Conservation (phyloP, 1,139 yeast genomes). For the Waltiozyma sp. region DNA sequence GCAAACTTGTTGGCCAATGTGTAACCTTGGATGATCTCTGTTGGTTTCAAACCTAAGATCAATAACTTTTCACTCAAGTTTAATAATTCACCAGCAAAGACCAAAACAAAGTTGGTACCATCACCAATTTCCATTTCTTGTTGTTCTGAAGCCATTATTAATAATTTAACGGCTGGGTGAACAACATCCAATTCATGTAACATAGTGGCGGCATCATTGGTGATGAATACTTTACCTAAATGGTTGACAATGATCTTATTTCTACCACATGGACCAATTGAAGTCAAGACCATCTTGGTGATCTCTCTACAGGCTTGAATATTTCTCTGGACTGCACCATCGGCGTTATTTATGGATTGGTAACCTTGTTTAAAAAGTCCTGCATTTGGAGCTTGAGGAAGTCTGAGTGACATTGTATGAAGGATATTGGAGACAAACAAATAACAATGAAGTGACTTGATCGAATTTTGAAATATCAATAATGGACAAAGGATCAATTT, state of each 20-base stretch:
- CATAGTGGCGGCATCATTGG: slow-evolving; percentile 97
- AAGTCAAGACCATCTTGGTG: slow-evolving; percentile 81
- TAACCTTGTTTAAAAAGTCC: slow-evolving; percentile 97
- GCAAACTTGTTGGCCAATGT: slow-evolving; percentile 74
- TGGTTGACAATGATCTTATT: slow-evolving; percentile 89
- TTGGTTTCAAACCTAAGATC: slow-evolving; percentile 77
- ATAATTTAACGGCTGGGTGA: slow-evolving; percentile 93
- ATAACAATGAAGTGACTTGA: no score
- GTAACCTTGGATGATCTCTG: slow-evolving; percentile 86
- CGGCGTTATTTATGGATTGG: slow-evolving; percentile 76
- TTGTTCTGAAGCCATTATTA: slow-evolving; percentile 94
- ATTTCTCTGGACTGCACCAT: slow-evolving; percentile 89
- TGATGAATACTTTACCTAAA: slow-evolving; percentile 73
- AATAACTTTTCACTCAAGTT: slow-evolving; percentile 75
- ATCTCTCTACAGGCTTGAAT: slow-evolving; percentile 93
- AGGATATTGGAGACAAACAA: background rate
- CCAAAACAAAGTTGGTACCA: slow-evolving; percentile 58
- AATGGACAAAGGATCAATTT: no score
- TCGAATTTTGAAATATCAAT: no score
- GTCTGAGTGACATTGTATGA: slow-evolving; percentile 65
- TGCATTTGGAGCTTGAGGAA: slow-evolving; percentile 89
- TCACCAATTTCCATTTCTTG: slow-evolving; percentile 90
- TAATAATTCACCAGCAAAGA: slow-evolving; percentile 85
- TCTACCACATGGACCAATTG: slow-evolving; percentile 96
- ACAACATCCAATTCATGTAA: slow-evolving; percentile 85